Conservation (phyloP, 2,329 filamentous ascomycete species). For the Apiospora marii region DNA sequence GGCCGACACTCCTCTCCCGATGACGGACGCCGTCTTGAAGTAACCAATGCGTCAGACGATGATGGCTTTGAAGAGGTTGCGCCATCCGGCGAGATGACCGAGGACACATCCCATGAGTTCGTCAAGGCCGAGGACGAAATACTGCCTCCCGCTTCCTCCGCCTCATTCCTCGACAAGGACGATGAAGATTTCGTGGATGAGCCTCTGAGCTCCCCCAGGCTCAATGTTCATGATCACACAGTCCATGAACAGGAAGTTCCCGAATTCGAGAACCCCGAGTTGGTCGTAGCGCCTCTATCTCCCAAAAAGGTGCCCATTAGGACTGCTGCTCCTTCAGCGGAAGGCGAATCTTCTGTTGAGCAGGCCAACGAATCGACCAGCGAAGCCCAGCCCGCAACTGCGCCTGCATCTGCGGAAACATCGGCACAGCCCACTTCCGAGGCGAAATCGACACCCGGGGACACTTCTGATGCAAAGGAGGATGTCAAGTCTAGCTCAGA, state of each 20-base stretch:
- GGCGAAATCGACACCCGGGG: background rate
- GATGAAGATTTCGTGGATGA: slow-evolving; percentile 83
- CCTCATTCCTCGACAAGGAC: slow-evolving; percentile 63
- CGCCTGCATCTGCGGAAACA: background rate
- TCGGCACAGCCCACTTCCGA: background rate
- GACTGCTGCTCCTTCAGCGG: background rate
- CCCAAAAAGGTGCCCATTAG: slow-evolving; percentile 50
- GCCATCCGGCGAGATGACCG: slow-evolving; percentile 72
- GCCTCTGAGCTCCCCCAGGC: slow-evolving; percentile 72
- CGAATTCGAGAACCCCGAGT: slow-evolving; percentile 61
- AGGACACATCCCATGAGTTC: slow-evolving; percentile 75
- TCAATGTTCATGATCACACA: slow-evolving; percentile 68
- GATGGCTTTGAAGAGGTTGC: slow-evolving; percentile 94
- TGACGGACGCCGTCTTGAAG: slow-evolving; percentile 75
- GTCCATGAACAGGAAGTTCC: slow-evolving; percentile 56
- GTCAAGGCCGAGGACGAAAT: slow-evolving; percentile 67
- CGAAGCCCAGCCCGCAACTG: background rate
- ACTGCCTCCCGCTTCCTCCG: slow-evolving; percentile 35
- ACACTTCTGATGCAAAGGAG: background rate
- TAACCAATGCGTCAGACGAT: slow-evolving; percentile 84
- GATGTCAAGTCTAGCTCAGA: background rate
- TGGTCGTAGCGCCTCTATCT: slow-evolving; percentile 66
- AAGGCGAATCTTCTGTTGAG: background rate
- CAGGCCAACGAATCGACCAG: background rate
- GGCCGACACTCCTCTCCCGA: slow-evolving; percentile 56